phyloP scores from a whole-genome alignment of 805 yeast species.

The Kluyveromyces wickerhamii region DNA sequence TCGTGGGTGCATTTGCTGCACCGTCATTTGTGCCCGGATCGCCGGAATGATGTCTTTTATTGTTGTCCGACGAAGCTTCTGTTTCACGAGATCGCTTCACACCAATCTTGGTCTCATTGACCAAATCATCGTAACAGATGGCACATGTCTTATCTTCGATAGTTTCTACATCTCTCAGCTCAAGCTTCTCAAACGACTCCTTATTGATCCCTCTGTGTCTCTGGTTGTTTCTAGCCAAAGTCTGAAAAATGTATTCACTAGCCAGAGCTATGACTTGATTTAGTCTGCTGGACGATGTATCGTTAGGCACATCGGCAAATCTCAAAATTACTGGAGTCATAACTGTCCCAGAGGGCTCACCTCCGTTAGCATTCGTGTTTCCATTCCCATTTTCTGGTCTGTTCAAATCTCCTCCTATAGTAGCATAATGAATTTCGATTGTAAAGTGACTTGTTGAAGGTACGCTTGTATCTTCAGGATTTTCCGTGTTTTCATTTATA shows the following conservation, averaged over 20 bases:
- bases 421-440: conserved; percentile 26
- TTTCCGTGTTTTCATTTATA: too few species aligned
- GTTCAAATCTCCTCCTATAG: conserved; percentile 15
- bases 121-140: conserved; percentile 54
- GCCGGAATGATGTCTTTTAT: conserved; percentile 1
- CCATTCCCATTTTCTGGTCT: too few species aligned
- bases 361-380: conserved; percentile 4
- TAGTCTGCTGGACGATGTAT: conserved; percentile 51
- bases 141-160: conserved; percentile 41
- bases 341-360: not conserved
- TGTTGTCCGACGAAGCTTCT: too few species aligned
- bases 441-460: conserved; percentile 21
- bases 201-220: conserved; percentile 46
- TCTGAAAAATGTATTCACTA: conserved; percentile 59
- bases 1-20: not conserved
- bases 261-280: conserved; percentile 58
- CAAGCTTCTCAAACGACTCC: conserved; percentile 45
- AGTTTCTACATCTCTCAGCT: conserved; percentile 28
- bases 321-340: conserved; percentile 31
- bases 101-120: conserved; percentile 22
- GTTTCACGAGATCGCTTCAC: too few species aligned
- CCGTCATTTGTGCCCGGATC: conserved; percentile 1
- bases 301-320: conserved; percentile 57
- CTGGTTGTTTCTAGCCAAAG: conserved; percentile 44
- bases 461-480: too few species aligned